Conservation (phyloP, 805 yeast species). For the Saccharomycopsis selenospora region DNA sequence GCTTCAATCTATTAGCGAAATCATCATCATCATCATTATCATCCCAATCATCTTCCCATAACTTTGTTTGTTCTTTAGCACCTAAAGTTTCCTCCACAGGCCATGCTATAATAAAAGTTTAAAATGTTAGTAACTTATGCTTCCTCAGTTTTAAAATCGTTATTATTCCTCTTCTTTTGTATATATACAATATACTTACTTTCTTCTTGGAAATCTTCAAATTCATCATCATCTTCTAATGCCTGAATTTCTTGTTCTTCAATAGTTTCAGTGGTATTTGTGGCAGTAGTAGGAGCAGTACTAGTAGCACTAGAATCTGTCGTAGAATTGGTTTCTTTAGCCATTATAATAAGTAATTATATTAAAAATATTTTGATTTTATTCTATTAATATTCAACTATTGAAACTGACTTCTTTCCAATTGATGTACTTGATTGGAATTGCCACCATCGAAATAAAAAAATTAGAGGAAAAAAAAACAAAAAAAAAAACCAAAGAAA, state of each 20-base stretch:
- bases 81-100: constrained; percentile 47
- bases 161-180: no score
- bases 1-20: constrained; percentile 66
- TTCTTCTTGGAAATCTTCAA: constrained; percentile 93
- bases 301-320: background rate
- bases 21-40: constrained; percentile 91
- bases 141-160: no score
- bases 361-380: no score
- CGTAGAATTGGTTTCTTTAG: constrained; percentile 10
- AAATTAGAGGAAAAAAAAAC: no score
- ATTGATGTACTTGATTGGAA: no score
- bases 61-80: constrained; percentile 45
- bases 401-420: no score
- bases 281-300: constrained; percentile 1
- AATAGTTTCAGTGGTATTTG: background rate
- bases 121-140: no score
- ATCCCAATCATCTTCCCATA: constrained; percentile 98
- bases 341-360: constrained; percentile 7
- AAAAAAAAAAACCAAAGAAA: no score
- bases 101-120: constrained; percentile 46
- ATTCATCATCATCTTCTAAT: constrained; percentile 92
- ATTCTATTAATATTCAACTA: no score
- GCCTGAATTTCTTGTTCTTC: constrained; percentile 41
- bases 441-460: no score
- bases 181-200: constrained; percentile 29